These are phyloP conservation scores for Boletus pseudo-olivaceus DNA, from an alignment of 768 basidiomycete species.

Conservation along the genomic window DNA sequence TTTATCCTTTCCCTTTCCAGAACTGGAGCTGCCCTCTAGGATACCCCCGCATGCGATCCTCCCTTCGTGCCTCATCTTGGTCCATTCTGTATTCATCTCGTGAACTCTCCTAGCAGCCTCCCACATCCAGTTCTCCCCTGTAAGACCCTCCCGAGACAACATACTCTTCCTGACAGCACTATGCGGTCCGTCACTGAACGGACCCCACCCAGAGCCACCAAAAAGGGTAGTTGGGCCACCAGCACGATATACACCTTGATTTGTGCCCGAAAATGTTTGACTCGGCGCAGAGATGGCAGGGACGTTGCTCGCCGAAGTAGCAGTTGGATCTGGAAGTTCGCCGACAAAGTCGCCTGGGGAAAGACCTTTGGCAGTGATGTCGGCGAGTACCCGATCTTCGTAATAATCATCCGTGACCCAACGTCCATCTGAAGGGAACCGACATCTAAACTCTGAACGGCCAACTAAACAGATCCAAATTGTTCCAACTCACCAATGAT, in stretches of 20 bases:
- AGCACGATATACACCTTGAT: conserved; percentile 76
- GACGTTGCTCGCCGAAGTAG: conserved; percentile 41
- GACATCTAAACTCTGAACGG: not conserved
- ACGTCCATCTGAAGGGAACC: conserved; percentile 60
- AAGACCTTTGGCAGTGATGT: conserved; percentile 77
- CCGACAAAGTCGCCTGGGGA: conserved; percentile 81
- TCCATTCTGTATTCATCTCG: conserved; percentile 64
- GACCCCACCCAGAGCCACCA: conserved; percentile 78
- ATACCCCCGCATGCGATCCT: conserved; percentile 51
- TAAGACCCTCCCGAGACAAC: conserved; percentile 75
- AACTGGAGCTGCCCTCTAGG: conserved; percentile 31
- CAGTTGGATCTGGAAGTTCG: conserved; percentile 74
- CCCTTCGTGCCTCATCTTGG: conserved; percentile 52
- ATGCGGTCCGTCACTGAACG: conserved; percentile 84
- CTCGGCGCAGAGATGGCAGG: conserved; percentile 33
- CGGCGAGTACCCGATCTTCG: conserved; percentile 76
- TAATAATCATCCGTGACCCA: conserved; percentile 97
- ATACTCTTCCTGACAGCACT: conserved; percentile 81
- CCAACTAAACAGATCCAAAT: not conserved
- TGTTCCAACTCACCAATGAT: conserved; percentile 59
- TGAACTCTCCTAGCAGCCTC: conserved; percentile 65
- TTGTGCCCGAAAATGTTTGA: conserved; percentile 41
- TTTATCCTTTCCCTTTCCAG: conserved; percentile 32
- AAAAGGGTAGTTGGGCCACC: conserved; percentile 94
- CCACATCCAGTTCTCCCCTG: conserved; percentile 91